A percentile compares a stretch with the other conserved stretches of the same genome.
Evolutionary conservation across 352 stramenopile species (phyloP).

Genomic region (Globisporangium polare): DNA sequence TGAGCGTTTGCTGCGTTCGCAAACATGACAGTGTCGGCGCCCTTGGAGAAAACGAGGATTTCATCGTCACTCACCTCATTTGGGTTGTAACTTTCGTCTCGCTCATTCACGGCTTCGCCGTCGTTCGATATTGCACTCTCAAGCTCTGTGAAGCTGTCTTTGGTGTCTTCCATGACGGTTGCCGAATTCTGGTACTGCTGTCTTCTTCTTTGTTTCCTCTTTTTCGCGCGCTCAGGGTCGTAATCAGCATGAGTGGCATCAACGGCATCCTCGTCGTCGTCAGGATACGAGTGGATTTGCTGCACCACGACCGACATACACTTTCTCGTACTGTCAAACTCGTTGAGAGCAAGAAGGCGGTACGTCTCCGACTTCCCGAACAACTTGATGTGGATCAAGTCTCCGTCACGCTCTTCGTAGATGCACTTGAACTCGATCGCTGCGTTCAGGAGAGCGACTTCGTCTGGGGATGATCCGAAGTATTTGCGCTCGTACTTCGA

Average conservation of each 20-base stretch:
- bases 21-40: conserved; percentile 89
- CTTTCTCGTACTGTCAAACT: conserved; percentile 85
- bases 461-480: conserved; percentile 79
- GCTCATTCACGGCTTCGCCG: conserved; percentile 3
- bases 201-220: conserved; percentile 5
- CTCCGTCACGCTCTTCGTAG: conserved; percentile 69
- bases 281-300: conserved; percentile 23
- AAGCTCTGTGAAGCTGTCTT: conserved; percentile 27
- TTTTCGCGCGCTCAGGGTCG: conserved; percentile 2
- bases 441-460: conserved; percentile 76
- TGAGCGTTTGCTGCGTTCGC: conserved; percentile 59
- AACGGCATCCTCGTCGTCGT: conserved; percentile 4
- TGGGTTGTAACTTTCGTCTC: conserved; percentile 12
- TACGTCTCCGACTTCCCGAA: conserved; percentile 77
- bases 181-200: conserved; percentile 4
- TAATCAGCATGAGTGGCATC: neutral
- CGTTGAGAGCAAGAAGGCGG: conserved; percentile 74
- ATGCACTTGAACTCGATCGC: conserved; percentile 79
- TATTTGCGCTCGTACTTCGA: conserved; percentile 42
- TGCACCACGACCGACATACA: conserved; percentile 85
- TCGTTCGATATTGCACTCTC: conserved; percentile 23
- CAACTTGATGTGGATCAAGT: conserved; percentile 73
- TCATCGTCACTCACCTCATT: conserved; percentile 24
- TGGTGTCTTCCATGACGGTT: conserved; percentile 6
- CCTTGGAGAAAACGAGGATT: conserved; percentile 84